These are phyloP conservation scores for Pharus latifolius DNA, from an alignment of 176 grass and related monocot genomes.

Conservation along the genomic window DNA sequence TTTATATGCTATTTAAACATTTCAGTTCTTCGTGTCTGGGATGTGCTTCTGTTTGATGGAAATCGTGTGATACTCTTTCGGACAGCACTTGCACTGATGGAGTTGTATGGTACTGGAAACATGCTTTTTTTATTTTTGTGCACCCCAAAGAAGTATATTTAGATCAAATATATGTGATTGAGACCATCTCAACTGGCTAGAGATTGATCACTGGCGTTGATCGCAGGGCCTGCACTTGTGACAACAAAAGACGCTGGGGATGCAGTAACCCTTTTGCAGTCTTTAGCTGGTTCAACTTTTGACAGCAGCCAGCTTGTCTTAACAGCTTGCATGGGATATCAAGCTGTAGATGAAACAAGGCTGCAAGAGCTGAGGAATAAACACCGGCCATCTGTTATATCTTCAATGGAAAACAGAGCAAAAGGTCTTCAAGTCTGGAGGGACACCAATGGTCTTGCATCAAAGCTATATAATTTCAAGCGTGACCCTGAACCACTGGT, in stretches of 20 bases:
- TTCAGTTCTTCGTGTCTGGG: conserved; percentile 98
- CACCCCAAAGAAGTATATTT: not conserved
- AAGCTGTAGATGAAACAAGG: conserved; percentile 63
- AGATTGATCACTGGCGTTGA: conserved; percentile 4
- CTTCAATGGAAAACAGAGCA: conserved; percentile 86
- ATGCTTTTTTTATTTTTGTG: conserved; percentile 27
- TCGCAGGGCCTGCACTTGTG: conserved; percentile 85
- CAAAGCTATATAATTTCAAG: conserved; percentile 83
- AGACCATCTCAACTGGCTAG: not conserved
- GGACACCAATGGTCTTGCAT: conserved; percentile 70
- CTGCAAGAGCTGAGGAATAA: conserved; percentile 78
- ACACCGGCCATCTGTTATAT: conserved; percentile 81
- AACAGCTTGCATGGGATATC: conserved; percentile 97
- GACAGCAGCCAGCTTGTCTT: conserved; percentile 98
- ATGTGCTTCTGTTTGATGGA: conserved; percentile 93
- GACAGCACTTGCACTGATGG: conserved; percentile 86
- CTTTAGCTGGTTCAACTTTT: conserved; percentile 92
- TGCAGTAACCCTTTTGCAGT: conserved; percentile 89
- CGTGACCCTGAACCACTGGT: conserved; percentile 65
- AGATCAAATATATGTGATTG: conserved; percentile 1
- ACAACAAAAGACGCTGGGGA: conserved; percentile 98
- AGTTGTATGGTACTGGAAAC: conserved; percentile 82
- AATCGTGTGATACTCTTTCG: conserved; percentile 89
- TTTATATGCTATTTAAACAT: conserved; percentile 31
- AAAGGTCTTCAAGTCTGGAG: conserved; percentile 61